Conservation (phyloP, 108 stramenopile genomes). For the Nannochloropsis salina region DNA sequence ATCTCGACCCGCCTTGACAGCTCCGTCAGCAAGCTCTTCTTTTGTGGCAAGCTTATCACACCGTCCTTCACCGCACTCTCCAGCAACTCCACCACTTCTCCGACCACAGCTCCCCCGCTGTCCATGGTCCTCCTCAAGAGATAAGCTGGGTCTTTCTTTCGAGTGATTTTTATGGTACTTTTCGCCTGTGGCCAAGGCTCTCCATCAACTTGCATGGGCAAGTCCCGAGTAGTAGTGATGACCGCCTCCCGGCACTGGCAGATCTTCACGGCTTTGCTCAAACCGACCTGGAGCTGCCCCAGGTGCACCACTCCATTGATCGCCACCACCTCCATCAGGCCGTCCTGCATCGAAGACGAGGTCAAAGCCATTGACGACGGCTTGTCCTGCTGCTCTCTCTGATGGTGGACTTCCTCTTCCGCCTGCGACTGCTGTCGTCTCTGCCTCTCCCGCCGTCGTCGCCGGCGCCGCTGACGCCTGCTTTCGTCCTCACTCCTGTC, state of each 20-base stretch:
- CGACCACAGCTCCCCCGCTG: background rate
- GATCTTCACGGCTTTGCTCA: constrained; percentile 26
- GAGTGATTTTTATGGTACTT: constrained; percentile 42
- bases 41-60: background rate
- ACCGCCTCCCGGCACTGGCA: constrained; percentile 42
- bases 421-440: too few species aligned
- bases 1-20: background rate
- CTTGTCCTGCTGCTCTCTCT: background rate
- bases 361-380: background rate
- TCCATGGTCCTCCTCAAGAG: background rate
- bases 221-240: constrained; percentile 24
- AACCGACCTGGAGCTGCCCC: constrained; percentile 45
- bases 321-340: constrained; percentile 48
- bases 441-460: constrained; percentile 6
- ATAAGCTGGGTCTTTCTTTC: constrained; percentile 25
- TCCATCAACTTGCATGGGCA: constrained; percentile 53
- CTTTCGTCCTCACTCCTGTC: constrained; percentile 4
- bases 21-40: background rate
- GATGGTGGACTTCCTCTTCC: background rate
- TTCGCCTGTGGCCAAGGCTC: constrained; percentile 51
- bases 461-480: background rate
- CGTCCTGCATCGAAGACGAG: constrained; percentile 36
- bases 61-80: constrained; percentile 16
- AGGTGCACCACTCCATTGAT: constrained; percentile 48
- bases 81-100: constrained; percentile 8